Percentiles rank a stretch among this genome's conserved stretches.
These are phyloP conservation scores for Dactylellina drechsleri DNA, from an alignment of 2,329 filamentous ascomycete species.

Conservation along the genomic window DNA sequence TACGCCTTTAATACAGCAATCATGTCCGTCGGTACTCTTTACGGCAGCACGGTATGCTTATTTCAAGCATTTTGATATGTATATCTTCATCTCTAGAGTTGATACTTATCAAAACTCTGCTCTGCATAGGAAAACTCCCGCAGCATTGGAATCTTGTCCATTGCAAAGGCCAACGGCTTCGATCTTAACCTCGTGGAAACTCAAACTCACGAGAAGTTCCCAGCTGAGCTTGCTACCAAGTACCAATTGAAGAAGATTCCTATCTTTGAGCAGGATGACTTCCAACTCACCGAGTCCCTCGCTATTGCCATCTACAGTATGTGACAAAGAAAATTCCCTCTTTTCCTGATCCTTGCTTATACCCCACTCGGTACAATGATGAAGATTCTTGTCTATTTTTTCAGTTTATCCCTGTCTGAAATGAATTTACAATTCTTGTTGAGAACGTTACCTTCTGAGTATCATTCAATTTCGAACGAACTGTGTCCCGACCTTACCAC, in stretches of 20 bases:
- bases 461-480: conserved; percentile 60
- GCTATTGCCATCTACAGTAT: conserved; percentile 97
- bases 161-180: conserved; percentile 97
- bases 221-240: conserved; percentile 72
- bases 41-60: conserved; percentile 78
- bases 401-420: conserved; percentile 99
- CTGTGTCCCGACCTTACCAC: conserved; percentile 22
- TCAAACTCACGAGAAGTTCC: conserved; percentile 66
- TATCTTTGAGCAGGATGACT: conserved; percentile 91
- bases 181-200: conserved; percentile 86
- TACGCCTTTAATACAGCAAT: conserved; percentile 64
- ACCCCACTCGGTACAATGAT: conserved; percentile 57
- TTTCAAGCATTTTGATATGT: conserved; percentile 54
- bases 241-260: conserved; percentile 92
- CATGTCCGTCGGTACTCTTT: conserved; percentile 98
- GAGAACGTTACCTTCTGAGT: conserved; percentile 88
- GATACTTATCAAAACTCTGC: conserved; percentile 34
- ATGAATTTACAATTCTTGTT: conserved; percentile 72
- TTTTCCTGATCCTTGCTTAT: conserved; percentile 40
- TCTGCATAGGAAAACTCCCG: conserved; percentile 81
- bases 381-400: conserved; percentile 48
- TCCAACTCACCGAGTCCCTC: conserved; percentile 85
- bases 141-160: conserved; percentile 85
- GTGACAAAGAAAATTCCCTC: conserved; percentile 63
- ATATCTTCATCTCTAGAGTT: conserved; percentile 38